Evolutionary conservation across 306 rosid genomes (phyloP), one percentile per base, ranked within the genome.

Genomic region (Inga leiocalycina): DNA sequence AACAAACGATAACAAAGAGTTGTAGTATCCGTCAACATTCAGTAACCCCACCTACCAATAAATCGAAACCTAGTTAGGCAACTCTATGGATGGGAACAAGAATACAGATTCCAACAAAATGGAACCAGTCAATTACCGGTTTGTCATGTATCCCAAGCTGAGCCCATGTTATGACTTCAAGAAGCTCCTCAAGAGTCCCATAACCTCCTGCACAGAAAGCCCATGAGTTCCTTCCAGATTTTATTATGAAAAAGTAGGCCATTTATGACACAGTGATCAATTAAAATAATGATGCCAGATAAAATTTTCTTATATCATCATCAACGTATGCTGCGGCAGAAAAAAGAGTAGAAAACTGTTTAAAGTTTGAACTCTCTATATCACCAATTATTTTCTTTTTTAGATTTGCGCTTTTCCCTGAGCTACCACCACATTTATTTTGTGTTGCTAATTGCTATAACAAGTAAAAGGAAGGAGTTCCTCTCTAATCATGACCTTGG

Each of bases 131-230:
- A 86, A 64, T 77, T 82, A 95, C 99, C 77, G 99, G 99, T 82
- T 96, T 96, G 79, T 96, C 99, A 68, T 96, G 99, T 84, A 96
- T 96, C 80, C 99, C 99, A 78, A 96, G 98, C 79, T 96, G 99
- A 75, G 99, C 99, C 99, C 99, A 96, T 10, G 99, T 94, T 86
- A 96, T 96, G 74, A 91, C 99, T 85, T 96, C 98, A 85, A 96
- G 99, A 54, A 96, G 92, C 88, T 96, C 98, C 87, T 96, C 99
- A 76, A 96, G 86, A 48, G 99, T 96, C 82, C 99, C 99, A 90
- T 96, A 94, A 44, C 99, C 99, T 49, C 99, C 99, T 96, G 89
- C 59, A 77, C 71, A 9, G 24, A 39, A 35, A 15, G 3, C 19
- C 45, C 24, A 67, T 65, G 20, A 65, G 71, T 14, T 15, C 43